Evolutionary conservation across 306 rosid genomes (phyloP).

Genomic region (Cucurbita maxima): DNA sequence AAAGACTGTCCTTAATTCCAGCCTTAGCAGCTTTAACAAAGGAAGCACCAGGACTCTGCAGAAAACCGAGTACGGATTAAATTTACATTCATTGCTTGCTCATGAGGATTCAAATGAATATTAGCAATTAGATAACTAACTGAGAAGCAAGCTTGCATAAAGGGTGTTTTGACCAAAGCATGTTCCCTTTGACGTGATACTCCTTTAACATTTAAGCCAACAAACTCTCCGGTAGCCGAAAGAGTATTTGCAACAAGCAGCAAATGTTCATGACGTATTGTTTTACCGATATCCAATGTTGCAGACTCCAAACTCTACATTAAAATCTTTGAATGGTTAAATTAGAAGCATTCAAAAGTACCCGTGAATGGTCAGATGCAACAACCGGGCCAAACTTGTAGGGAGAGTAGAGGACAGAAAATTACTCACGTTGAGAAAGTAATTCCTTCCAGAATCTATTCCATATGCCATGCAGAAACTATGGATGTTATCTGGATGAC

Average conservation of each 20-base stretch:
- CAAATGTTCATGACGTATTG: conserved; percentile 65
- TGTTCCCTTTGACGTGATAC: conserved; percentile 45
- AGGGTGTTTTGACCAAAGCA: conserved; percentile 59
- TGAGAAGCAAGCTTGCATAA: conserved; percentile 89
- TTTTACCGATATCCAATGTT: conserved; percentile 60
- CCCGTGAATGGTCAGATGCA: background rate
- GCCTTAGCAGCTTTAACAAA: conserved; percentile 85
- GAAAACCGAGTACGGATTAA: conserved; percentile 14
- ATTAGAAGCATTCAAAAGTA: background rate
- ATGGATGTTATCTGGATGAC: conserved; percentile 75
- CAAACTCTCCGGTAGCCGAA: conserved; percentile 78
- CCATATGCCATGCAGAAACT: conserved; percentile 55
- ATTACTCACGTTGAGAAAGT: conserved; percentile 45
- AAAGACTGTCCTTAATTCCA: conserved; percentile 49
- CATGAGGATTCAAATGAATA: background rate
- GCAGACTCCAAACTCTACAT: conserved; percentile 65
- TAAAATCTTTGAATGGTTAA: conserved; percentile 8
- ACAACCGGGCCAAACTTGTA: background rate
- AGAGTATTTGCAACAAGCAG: conserved; percentile 55
- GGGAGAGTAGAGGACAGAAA: background rate
- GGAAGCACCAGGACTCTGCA: conserved; percentile 73
- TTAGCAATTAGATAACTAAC: conserved; percentile 39
- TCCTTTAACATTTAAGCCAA: conserved; percentile 73
- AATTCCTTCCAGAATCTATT: conserved; percentile 67
- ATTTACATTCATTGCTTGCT: background rate